Evolutionary conservation across 331 rosid genomes (phyloP).

Genomic region (Phaseolus coccineus): DNA sequence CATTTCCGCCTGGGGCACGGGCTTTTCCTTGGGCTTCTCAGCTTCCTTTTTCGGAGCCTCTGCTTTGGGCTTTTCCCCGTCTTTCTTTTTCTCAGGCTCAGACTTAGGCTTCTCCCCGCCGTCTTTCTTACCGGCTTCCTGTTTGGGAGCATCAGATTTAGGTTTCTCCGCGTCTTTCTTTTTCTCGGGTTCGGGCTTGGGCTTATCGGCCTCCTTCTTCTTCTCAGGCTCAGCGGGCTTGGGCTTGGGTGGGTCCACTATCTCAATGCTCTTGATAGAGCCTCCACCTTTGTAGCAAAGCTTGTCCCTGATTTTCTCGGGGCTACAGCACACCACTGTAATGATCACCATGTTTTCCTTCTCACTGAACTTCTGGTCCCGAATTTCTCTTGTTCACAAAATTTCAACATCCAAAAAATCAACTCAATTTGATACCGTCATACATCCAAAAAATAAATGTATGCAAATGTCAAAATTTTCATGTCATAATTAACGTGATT

Average conservation of each 20-base stretch:
- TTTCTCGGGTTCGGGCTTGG: constrained; percentile 42
- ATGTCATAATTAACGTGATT: not conserved
- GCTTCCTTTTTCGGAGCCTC: constrained; percentile 7
- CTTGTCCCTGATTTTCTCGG: constrained; percentile 77
- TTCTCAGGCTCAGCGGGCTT: constrained; percentile 44
- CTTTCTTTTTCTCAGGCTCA: constrained; percentile 41
- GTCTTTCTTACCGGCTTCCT: constrained; percentile 2
- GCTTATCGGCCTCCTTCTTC: not conserved
- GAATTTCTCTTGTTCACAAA: constrained; percentile 79
- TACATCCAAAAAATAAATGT: constrained; percentile 9
- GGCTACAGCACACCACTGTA: constrained; percentile 75
- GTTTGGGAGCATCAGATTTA: not conserved
- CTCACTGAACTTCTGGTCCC: constrained; percentile 68
- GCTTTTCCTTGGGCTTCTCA: not conserved
- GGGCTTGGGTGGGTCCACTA: constrained; percentile 50
- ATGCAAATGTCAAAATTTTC: not conserved
- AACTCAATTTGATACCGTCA: constrained; percentile 45
- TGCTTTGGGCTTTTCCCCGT: not conserved
- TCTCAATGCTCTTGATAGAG: constrained; percentile 64
- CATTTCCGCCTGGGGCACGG: not conserved
- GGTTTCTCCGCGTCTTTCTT: constrained; percentile 31
- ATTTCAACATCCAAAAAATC: constrained; percentile 12
- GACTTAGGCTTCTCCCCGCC: constrained; percentile 11
- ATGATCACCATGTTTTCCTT: constrained; percentile 64
- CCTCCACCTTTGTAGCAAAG: constrained; percentile 65